Conservation (phyloP, 2,329 filamentous ascomycete genomes). For the Aureobasidium mangrovei region DNA sequence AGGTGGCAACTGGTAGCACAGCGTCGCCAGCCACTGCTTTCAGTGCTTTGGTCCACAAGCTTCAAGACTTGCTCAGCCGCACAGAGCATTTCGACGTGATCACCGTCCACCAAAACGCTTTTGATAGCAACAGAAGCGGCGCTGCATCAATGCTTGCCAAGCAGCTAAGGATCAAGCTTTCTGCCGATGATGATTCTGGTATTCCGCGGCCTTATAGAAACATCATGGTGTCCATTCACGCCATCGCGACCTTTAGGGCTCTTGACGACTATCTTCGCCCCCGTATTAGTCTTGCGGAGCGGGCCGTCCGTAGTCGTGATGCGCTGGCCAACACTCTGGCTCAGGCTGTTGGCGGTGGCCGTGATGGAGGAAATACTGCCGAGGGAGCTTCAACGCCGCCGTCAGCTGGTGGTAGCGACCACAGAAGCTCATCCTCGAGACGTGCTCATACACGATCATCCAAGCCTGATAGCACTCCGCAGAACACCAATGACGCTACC, state of each 20-base stretch:
- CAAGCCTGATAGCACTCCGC: constrained; percentile 9
- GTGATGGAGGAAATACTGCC: constrained; percentile 50
- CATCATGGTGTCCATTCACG: constrained; percentile 97
- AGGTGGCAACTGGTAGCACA: constrained; percentile 54
- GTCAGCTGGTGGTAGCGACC: not conserved
- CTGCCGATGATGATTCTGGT: constrained; percentile 82
- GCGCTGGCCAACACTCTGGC: constrained; percentile 62
- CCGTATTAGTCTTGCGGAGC: constrained; percentile 72
- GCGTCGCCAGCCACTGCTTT: constrained; percentile 75
- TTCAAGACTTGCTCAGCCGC: constrained; percentile 90
- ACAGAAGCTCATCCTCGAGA: not conserved
- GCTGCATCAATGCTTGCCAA: constrained; percentile 94
- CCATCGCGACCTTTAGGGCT: constrained; percentile 95
- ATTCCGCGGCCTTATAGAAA: constrained; percentile 82
- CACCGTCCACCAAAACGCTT: constrained; percentile 86
- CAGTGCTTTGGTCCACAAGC: constrained; percentile 81
- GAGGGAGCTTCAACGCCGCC: constrained; percentile 18
- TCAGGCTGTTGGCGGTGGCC: constrained; percentile 31
- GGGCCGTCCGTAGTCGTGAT: constrained; percentile 50
- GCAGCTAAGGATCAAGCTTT: constrained; percentile 79
- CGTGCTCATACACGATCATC: constrained; percentile 6
- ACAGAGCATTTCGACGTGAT: constrained; percentile 97
- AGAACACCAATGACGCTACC: constrained; percentile 6
- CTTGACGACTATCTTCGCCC: constrained; percentile 92
- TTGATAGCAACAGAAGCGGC: constrained; percentile 82